A percentile compares a stretch with the other conserved stretches of the same genome.
These are phyloP conservation scores for Fusarium irregulare DNA, from an alignment of 2,329 filamentous ascomycete species.

Conservation along the genomic window DNA sequence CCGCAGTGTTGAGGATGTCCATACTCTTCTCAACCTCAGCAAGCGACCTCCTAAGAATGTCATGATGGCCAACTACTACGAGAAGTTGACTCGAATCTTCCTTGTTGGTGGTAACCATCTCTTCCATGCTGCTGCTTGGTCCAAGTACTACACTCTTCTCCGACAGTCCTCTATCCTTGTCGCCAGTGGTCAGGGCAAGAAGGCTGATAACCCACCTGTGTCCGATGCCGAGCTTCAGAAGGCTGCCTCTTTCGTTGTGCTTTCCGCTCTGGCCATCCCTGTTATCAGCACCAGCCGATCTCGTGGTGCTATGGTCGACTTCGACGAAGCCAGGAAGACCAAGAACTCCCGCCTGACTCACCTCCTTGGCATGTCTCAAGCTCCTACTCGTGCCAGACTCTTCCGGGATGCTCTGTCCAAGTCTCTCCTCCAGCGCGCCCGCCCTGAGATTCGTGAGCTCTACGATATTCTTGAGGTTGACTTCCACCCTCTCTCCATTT, in stretches of 20 bases:
- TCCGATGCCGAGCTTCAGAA: slow-evolving; percentile 92
- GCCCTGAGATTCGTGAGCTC: slow-evolving; percentile 93
- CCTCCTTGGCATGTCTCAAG: slow-evolving; percentile 89
- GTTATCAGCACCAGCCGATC: slow-evolving; percentile 99
- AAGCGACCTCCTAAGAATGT: slow-evolving; percentile 98
- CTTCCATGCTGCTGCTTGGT: slow-evolving; percentile 98
- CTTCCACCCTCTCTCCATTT: slow-evolving; percentile 98
- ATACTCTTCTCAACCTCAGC: slow-evolving; percentile 96
- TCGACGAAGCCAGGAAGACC: slow-evolving; percentile 97
- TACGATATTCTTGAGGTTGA: slow-evolving; percentile 99
- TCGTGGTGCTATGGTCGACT: slow-evolving; percentile 93
- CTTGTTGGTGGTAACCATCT: slow-evolving; percentile 99
- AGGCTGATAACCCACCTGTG: slow-evolving; percentile 92
- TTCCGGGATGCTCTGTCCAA: slow-evolving; percentile 98
- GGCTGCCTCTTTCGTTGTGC: slow-evolving; percentile 92
- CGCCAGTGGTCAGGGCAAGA: slow-evolving; percentile 85
- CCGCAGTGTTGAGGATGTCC: slow-evolving; percentile 98
- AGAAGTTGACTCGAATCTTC: slow-evolving; percentile 98
- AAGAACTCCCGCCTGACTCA: slow-evolving; percentile 98
- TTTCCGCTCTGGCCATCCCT: slow-evolving; percentile 96
- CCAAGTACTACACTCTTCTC: slow-evolving; percentile 95
- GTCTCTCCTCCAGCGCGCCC: slow-evolving; percentile 89
- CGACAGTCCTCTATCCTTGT: slow-evolving; percentile 88
- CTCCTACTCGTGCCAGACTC: slow-evolving; percentile 87
- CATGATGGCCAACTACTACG: slow-evolving; percentile 99